phyloP scores from a whole-genome alignment of 371 early-diverging fungal genomes.

The Zychaea mexicana region DNA sequence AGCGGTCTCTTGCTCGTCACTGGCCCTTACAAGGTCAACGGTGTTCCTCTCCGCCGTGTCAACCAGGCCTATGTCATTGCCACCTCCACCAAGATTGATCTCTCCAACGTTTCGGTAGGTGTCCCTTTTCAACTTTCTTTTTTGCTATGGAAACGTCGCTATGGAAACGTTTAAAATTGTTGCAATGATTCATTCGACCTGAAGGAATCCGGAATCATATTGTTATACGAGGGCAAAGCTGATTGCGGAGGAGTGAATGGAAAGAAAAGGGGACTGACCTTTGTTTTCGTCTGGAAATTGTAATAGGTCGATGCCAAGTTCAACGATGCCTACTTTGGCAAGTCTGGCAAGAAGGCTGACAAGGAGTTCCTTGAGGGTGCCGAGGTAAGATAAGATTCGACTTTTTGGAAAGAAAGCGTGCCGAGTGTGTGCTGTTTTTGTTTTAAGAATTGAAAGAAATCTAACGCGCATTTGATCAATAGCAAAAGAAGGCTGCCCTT shows the following conservation, averaged over 20 bases:
- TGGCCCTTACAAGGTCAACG: conserved; percentile 97
- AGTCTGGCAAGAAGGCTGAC: conserved; percentile 73
- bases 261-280: no score
- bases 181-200: no score
- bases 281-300: background rate
- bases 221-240: no score
- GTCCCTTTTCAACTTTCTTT: background rate
- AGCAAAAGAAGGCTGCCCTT: conserved; percentile 56
- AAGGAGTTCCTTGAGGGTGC: conserved; percentile 88
- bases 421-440: no score
- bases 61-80: conserved; percentile 98
- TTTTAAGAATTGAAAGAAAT: no score
- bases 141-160: background rate
- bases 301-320: conserved; percentile 73
- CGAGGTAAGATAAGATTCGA: conserved; percentile 32
- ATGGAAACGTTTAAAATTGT: no score
- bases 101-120: conserved; percentile 70
- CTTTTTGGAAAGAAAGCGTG: background rate
- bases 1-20: conserved; percentile 94
- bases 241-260: no score
- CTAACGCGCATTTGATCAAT: no score
- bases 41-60: conserved; percentile 95
- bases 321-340: conserved; percentile 92
- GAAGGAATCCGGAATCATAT: no score
- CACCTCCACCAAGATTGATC: conserved; percentile 95